These are phyloP conservation scores for Claviceps spartinae DNA, from an alignment of 2,329 filamentous ascomycete genomes.

Conservation along the genomic window DNA sequence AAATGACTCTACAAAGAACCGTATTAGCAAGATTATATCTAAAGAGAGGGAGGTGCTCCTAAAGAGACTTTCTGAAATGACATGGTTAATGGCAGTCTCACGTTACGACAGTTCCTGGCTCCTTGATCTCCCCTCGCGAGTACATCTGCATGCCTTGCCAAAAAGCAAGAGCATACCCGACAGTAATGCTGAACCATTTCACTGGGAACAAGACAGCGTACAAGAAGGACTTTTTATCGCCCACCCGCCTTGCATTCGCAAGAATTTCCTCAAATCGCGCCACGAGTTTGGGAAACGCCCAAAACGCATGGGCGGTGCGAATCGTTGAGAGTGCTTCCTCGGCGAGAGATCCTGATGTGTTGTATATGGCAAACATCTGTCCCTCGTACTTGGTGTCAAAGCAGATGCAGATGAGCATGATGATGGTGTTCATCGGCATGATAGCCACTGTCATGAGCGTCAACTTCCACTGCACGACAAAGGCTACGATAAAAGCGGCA, in stretches of 20 bases:
- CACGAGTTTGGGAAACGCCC: slow-evolving; percentile 30
- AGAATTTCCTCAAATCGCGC: slow-evolving; percentile 29
- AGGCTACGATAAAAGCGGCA: slow-evolving; percentile 26
- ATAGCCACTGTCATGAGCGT: slow-evolving; percentile 30
- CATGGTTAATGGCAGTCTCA: slow-evolving; percentile 12
- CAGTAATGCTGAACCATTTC: slow-evolving; percentile 34
- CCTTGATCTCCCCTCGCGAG: slow-evolving; percentile 26
- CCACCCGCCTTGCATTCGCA: slow-evolving; percentile 23
- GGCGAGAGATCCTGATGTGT: slow-evolving; percentile 29
- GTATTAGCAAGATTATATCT: neutral
- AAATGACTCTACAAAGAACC: slow-evolving; percentile 25
- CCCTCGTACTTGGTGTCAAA: slow-evolving; percentile 29
- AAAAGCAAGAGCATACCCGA: slow-evolving; percentile 34
- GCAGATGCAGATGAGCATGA: slow-evolving; percentile 23
- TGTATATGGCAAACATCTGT: slow-evolving; percentile 29
- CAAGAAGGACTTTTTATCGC: slow-evolving; percentile 28
- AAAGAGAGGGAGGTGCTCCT: neutral
- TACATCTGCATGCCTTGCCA: slow-evolving; percentile 39
- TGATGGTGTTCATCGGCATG: slow-evolving; percentile 28
- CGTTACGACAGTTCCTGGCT: slow-evolving; percentile 34
- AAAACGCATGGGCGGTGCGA: slow-evolving; percentile 37
- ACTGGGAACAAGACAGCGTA: slow-evolving; percentile 30
- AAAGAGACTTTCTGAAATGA: slow-evolving; percentile 14
- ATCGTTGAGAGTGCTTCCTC: slow-evolving; percentile 36
- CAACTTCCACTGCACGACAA: slow-evolving; percentile 27